Base-by-base conservation (phyloP, 2,329 filamentous ascomycete genomes). In the Aspergillus fructus region DNA sequence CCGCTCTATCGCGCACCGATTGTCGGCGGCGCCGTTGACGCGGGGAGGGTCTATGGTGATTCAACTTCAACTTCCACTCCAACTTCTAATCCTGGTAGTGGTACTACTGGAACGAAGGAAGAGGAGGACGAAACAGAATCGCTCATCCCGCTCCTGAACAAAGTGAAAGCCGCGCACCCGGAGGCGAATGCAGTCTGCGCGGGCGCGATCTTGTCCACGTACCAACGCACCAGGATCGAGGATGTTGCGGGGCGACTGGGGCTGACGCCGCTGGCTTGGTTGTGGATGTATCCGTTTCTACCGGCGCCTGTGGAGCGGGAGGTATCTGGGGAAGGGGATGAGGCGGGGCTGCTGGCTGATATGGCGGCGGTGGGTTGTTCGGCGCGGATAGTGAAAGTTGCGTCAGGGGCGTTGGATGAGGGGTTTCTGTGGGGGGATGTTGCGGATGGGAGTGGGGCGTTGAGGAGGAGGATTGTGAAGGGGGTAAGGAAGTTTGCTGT, bases 191-290 rank as follows among this genome's bases (percentile, higher is more conserved):
- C 93, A 33, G 79, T 99, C 49, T 93, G 88, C 64, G 91, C 93
- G 0, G 94, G 94, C 53, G 94, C 94, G 19, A 96, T 99, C 60
- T 78, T 97, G 39, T 96, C 91, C 9, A 96, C 92, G 3, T 99
- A 99, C 75, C 94, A 99, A 76, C 88, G 94, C 56, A 97, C 93
- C 1, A 83, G 94, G n/a, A 89, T 99, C 49, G 94, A 99, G 77
- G 93, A 90, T 57, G 88, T 97, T 11, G 93, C 93, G 11, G 71
- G 87, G n/a, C 83, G 94, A 15, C 81, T 97, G n/a, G 89, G 89
- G 2, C 83, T 99, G 12, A 83, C 83, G 1, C 91, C 94, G 13
- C 80, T 99, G 27, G 89, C 92, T 6, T 97, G 89, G 76, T 79
- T 99, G 49, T 99, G 94, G 94, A 90, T 96, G 78, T 97, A 90